Percentiles rank a stretch among this genome's conserved stretches.
These are phyloP conservation scores for Lactifluus subvellereus DNA, from an alignment of 768 basidiomycete genomes.

Conservation along the genomic window DNA sequence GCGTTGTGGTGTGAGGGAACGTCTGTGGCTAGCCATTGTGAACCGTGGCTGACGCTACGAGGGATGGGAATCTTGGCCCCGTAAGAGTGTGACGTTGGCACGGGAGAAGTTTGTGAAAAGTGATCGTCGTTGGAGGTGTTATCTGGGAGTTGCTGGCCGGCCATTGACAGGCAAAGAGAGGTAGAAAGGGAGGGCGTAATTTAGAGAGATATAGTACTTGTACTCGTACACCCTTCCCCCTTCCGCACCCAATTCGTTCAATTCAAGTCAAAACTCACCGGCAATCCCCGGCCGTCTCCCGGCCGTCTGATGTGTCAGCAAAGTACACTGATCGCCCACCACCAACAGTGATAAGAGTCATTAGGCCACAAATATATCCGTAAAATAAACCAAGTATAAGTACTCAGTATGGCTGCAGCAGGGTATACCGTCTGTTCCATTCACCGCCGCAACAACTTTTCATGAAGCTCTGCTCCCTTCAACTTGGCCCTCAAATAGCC, in stretches of 20 bases:
- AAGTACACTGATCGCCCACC: too few species aligned
- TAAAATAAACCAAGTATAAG: conserved; percentile 10
- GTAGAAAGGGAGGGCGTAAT: not conserved
- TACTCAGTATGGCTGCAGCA: not conserved
- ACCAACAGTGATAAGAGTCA: not conserved
- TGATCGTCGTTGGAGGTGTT: not conserved
- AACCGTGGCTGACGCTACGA: conserved; percentile 45
- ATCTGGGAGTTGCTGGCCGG: conserved; percentile 6
- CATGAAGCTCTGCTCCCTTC: conserved; percentile 78
- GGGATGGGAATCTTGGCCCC: conserved; percentile 30
- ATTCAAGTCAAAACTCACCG: not conserved
- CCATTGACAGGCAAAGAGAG: conserved; percentile 1
- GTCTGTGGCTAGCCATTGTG: conserved; percentile 54
- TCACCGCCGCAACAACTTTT: conserved; percentile 63
- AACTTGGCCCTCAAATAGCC: conserved; percentile 78
- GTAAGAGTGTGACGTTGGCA: conserved; percentile 26
- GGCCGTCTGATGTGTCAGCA: not conserved
- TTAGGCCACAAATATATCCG: not conserved
- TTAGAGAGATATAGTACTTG: not conserved
- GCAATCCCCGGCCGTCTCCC: conserved; percentile 2
- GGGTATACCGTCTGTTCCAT: not conserved
- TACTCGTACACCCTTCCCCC: too few species aligned
- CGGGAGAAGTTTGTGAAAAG: not conserved
- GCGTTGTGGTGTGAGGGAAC: conserved; percentile 61
- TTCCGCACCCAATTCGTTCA: too few species aligned